These are phyloP conservation scores for Linnemannia schmuckeri DNA, from an alignment of 192 early-diverging fungal genomes.

Conservation along the genomic window DNA sequence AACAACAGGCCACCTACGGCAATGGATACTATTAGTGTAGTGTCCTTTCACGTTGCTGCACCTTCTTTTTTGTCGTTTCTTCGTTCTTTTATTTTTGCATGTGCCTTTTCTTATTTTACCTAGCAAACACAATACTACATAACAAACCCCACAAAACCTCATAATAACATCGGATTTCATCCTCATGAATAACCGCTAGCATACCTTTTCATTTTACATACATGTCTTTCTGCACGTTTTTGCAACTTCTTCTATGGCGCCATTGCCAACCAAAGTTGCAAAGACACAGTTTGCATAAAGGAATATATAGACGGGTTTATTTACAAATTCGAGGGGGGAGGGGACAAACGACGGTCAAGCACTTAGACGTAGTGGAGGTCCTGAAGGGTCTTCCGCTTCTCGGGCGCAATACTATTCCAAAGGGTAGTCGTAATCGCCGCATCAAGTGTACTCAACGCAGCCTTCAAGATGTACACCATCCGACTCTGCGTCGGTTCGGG, in stretches of 20 bases:
- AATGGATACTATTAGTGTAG: not conserved
- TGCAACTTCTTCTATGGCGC: too few relatives aligned
- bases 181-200: not conserved
- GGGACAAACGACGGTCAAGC: too few relatives aligned
- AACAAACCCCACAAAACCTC: not conserved
- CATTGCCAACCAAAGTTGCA: too few relatives aligned
- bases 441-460: constrained; percentile 55
- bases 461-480: constrained; percentile 64
- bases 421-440: constrained; percentile 55
- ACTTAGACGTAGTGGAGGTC: constrained; percentile 29
- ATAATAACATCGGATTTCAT: not conserved
- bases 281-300: not conserved
- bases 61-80: not conserved
- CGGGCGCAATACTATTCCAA: constrained; percentile 64
- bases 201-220: not conserved
- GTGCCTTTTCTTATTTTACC: not conserved
- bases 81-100: not conserved
- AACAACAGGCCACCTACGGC: constrained; percentile 22
- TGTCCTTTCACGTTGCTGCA: not conserved
- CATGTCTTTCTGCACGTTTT: not conserved
- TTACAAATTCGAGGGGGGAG: not conserved
- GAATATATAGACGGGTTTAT: not conserved
- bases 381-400: constrained; percentile 61
- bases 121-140: not conserved
- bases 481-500: constrained; percentile 38